Base-by-base conservation (phyloP, 345 rosid species). In the Toxicodendron radicans region DNA sequence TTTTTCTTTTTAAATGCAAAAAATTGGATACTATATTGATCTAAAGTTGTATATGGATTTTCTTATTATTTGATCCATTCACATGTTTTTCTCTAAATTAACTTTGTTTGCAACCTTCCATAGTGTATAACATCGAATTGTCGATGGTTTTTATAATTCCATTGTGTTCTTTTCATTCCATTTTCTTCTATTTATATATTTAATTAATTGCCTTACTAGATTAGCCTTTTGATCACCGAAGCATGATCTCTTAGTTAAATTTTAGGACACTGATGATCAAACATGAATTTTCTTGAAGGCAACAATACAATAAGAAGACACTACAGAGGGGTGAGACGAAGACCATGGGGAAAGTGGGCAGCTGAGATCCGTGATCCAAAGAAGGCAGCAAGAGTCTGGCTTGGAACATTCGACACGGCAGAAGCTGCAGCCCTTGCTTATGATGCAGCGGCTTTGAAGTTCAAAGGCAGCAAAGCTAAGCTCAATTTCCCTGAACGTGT, bases 321-420 rank as follows among this genome's bases (percentile, higher is more conserved):
- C 58, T 72, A 72, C 20, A 72, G 80, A 72, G 80, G 80, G 6
- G 80, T 77, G 21, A 77, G 80, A 32, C 73, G 51, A 49, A 72
- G 80, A 32, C 80, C 80, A 17, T 77, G 80, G 80, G 80, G 80
- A 6, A 77, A 77, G 58, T 77, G 80, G 80, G 80, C 80, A 16
- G 80, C 80, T 68, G 80, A 77, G 60, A 77, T 77, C 56, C 73
- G 80, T 3, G 76, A 77, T 58, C 80, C 80, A 11, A 77, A 72
- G 30, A 77, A 72, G 57, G 80, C 80, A 13, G 80, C 80, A 14
- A 68, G 80, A 38, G 80, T 77, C n/a, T 77, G 80, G 80, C 76
- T 77, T 4, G 80, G 75, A 12, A 72, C 75, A 32, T 72, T 72
- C n/a, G 75, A 61, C 8, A 72, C 75, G 1, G 75, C 75, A 20